phyloP scores from a whole-genome alignment of 140 eudicot genomes.

The Erigeron philadelphicus region DNA sequence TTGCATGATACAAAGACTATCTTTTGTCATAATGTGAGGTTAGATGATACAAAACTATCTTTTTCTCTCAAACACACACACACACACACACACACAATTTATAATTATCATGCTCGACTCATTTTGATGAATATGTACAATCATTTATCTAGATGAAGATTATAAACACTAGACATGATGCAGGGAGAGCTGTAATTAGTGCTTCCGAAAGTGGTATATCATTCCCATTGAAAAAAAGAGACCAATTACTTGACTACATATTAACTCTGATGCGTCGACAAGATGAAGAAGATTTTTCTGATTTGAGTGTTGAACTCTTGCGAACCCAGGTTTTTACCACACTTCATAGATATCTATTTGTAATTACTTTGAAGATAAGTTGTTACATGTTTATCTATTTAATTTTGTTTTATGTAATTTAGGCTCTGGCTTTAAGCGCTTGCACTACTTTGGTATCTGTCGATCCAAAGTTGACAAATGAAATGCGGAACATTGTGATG shows the following conservation, averaged over 20 bases:
- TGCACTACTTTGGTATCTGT: slow-evolving; percentile 97
- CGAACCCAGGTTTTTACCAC: slow-evolving; percentile 65
- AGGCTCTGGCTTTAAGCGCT: slow-evolving; percentile 97
- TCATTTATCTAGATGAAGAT: not conserved
- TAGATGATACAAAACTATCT: not conserved
- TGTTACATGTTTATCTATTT: slow-evolving; percentile 16
- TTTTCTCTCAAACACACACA: not conserved
- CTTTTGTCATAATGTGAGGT: not conserved
- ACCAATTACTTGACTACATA: slow-evolving; percentile 78
- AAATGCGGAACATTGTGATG: slow-evolving; percentile 80
- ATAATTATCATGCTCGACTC: slow-evolving; percentile 8
- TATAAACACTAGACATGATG: slow-evolving; percentile 23
- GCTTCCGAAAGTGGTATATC: slow-evolving; percentile 90
- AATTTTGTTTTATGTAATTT: slow-evolving; percentile 29
- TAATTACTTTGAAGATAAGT: not conserved
- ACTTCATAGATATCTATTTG: not conserved
- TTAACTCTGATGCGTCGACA: slow-evolving; percentile 85
- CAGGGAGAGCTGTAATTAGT: slow-evolving; percentile 90
- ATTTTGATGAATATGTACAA: not conserved
- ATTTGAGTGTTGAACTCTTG: slow-evolving; percentile 71
- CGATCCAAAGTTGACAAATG: slow-evolving; percentile 89
- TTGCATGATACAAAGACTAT: not conserved
- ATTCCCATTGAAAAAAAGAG: slow-evolving; percentile 88
- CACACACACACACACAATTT: not conserved
- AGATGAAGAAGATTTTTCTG: slow-evolving; percentile 78